Percentiles rank a stretch among this genome's conserved stretches.
phyloP scores from a whole-genome alignment of 1,284 basidiomycete species.

The Laetiporus sulphureus region DNA sequence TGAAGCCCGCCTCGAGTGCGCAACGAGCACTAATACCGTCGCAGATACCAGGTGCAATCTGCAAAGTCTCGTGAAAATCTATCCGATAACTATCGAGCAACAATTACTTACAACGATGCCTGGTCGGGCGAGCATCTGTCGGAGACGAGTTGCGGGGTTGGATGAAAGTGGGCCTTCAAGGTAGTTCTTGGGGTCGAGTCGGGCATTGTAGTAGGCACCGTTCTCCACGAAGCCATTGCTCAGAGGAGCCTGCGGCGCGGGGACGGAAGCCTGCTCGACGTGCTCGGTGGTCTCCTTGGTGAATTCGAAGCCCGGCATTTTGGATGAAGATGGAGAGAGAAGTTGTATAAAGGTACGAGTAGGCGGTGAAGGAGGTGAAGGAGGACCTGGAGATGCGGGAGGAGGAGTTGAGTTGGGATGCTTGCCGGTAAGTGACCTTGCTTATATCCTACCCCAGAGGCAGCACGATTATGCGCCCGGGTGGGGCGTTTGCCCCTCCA shows the following conservation, averaged over 20 bases:
- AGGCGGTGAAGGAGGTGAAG: slow-evolving; percentile 3
- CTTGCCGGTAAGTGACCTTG: not conserved
- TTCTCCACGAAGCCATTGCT: slow-evolving; percentile 8
- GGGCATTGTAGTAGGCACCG: slow-evolving; percentile 45
- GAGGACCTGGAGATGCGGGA: not conserved
- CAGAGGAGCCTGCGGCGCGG: slow-evolving; percentile 9
- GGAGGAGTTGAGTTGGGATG: too few relatives aligned
- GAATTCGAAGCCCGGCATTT: slow-evolving; percentile 39
- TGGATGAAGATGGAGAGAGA: slow-evolving; percentile 6
- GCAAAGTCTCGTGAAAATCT: not conserved
- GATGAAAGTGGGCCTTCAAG: slow-evolving; percentile 59
- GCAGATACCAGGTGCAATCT: slow-evolving; percentile 75
- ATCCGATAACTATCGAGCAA: not conserved
- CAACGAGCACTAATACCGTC: slow-evolving; percentile 78
- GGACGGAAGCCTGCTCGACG: not conserved
- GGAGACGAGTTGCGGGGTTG: slow-evolving; percentile 64
- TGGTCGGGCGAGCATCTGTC: slow-evolving; percentile 70
- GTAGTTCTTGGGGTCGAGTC: slow-evolving; percentile 62
- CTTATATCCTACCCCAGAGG: too few relatives aligned
- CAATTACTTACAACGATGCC: slow-evolving; percentile 59
- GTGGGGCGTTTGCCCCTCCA: too few relatives aligned
- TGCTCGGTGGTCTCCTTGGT: slow-evolving; percentile 25
- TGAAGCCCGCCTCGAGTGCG: slow-evolving; percentile 71
- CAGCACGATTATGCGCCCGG: too few relatives aligned
- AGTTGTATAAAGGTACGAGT: slow-evolving; percentile 12